Conservation (phyloP, 139 green algal species). For the Closterium sp. region DNA sequence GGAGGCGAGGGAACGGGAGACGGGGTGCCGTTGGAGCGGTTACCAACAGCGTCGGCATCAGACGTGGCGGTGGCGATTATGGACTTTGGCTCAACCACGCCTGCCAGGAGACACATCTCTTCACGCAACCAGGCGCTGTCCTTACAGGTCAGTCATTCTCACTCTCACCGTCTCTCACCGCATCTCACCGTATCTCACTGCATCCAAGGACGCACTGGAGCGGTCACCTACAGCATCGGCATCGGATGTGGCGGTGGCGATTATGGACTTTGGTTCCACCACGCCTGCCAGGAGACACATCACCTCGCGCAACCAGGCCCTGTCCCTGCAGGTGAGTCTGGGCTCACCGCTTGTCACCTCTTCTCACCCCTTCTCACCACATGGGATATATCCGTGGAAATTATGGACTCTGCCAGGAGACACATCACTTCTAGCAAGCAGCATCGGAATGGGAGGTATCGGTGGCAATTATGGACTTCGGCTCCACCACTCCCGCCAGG, state of each 20-base stretch:
- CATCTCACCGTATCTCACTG: too few species aligned
- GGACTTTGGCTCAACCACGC: constrained; percentile 79
- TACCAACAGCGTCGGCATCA: not conserved
- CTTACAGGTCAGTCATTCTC: not conserved
- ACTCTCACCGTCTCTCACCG: too few species aligned
- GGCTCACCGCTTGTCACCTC: too few species aligned
- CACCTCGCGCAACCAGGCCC: not conserved
- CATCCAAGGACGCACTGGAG: not conserved
- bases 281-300: constrained; percentile 18
- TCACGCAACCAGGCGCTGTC: not conserved
- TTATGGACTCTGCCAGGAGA: too few species aligned
- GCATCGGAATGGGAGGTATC: too few species aligned
- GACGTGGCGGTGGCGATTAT: constrained; percentile 60
- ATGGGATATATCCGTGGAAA: constrained; percentile 4
- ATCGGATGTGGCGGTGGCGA: constrained; percentile 40
- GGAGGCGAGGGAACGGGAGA: not conserved
- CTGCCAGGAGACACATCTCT: constrained; percentile 7
- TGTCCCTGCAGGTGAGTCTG: not conserved
- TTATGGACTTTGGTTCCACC: constrained; percentile 85
- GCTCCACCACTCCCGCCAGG: constrained; percentile 56
- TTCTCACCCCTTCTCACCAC: too few species aligned
- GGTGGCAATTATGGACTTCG: constrained; percentile 89
- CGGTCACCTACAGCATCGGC: not conserved
- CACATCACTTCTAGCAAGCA: too few species aligned
- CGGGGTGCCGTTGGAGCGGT: not conserved